Conservation (phyloP, 2,329 filamentous ascomycete genomes). For the Mycogone perniciosa region DNA sequence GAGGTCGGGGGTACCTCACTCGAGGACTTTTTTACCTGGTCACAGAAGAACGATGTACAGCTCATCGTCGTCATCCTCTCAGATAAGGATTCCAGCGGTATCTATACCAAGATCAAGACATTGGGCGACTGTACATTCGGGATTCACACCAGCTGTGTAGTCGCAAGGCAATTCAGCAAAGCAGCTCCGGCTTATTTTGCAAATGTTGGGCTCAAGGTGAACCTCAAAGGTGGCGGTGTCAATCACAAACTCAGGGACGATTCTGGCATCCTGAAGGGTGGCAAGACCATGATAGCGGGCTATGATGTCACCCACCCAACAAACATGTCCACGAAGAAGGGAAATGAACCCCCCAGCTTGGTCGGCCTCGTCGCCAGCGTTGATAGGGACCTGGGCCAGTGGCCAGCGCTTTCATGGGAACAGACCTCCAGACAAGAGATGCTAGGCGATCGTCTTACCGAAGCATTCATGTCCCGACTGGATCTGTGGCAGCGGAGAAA, state of each 20-base stretch:
- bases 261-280: constrained; percentile 54
- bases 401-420: constrained; percentile 65
- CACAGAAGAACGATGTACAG: constrained; percentile 29
- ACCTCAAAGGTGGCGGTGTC: constrained; percentile 68
- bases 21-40: constrained; percentile 26
- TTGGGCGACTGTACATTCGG: constrained; percentile 61
- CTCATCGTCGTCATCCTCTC: constrained; percentile 58
- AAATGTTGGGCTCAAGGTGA: constrained; percentile 72
- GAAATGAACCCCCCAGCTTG: constrained; percentile 56
- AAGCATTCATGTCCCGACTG: constrained; percentile 60
- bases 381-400: constrained; percentile 65
- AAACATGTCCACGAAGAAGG: constrained; percentile 33
- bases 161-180: constrained; percentile 31
- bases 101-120: constrained; percentile 63
- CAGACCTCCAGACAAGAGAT: constrained; percentile 66
- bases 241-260: constrained; percentile 60
- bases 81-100: constrained; percentile 38
- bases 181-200: constrained; percentile 48
- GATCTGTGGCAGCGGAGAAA: constrained; percentile 58
- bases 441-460: constrained; percentile 51
- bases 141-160: constrained; percentile 62
- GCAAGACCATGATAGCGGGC: constrained; percentile 78
- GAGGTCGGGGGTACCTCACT: constrained; percentile 15
- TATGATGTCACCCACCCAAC: constrained; percentile 89
- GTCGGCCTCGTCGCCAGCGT: constrained; percentile 75